Evolutionary conservation across 768 basidiomycete species (phyloP), one percentile per base, ranked within the genome.

Genomic region (Fomitopsis serialis): DNA sequence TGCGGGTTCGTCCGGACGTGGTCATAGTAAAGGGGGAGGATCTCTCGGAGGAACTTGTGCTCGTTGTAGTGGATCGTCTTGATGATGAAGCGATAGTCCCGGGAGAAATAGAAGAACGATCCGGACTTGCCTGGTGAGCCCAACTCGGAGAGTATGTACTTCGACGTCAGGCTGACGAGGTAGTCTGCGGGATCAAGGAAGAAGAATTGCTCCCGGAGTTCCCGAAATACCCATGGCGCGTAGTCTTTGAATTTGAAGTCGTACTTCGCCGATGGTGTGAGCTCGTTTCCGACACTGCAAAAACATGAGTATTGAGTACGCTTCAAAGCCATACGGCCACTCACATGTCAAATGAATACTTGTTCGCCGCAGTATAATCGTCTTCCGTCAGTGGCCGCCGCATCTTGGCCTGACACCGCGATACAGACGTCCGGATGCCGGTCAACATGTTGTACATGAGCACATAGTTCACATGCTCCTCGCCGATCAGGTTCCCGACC

Each of bases 181-280:
- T 99, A 98, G 69, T 99, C 97, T 34, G 94, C 92, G 2, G 97
- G 96, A 66, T 98, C 97, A 44, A 99, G 81, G 58, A 90, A 86
- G 72, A 99, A 98, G 68, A 87, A 79, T 59, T 94, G 89, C 71
- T 98, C 96, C 27, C 97, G 87, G 13, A 99, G 75, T 52, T 92
- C 89, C 24, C 96, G 90, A 71, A 99, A 99, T 2, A 98, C 91
- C 88, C 90, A 97, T 0, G 97, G 96, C 0, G 95, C 94, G 68
- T 98, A 99, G 67, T 99, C 96, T 70, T 98, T 98, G 78, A 98
- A 98, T 71, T 99, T 99, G 80, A 98, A 98, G 69, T 98, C 97
- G 72, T 99, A 99, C 73, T 87, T 89, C 4, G 96, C 95, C 0
- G 94, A 97, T 0, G 97, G 97, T 12, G 97, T 98, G 23, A 99